Conservation (phyloP, 192 early-diverging fungal species). For the Gaertneriomyces sp. region DNA sequence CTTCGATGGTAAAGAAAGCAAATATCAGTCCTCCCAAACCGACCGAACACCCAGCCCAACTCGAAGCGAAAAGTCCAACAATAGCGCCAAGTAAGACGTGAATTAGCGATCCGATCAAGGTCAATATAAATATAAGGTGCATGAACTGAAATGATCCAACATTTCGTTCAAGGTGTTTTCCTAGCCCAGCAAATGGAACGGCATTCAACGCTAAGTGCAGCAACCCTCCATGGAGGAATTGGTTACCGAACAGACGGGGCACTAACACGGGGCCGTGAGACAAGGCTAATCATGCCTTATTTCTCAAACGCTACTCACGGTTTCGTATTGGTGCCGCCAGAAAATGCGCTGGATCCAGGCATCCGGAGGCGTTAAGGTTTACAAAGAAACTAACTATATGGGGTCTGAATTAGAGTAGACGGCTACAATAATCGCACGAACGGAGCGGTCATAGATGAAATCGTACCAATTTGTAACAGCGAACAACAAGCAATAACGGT, state of each 20-base stretch:
- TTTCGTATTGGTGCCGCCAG: too few species aligned
- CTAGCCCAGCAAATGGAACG: slow-evolving; percentile 13
- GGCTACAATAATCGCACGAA: too few species aligned
- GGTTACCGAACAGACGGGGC: slow-evolving; percentile 10
- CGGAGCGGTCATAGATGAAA: too few species aligned
- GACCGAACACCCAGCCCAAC: background rate
- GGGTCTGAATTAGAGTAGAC: too few species aligned
- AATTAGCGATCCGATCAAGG: background rate
- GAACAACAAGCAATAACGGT: too few species aligned
- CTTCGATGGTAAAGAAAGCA: slow-evolving; percentile 17
- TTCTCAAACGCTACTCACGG: too few species aligned
- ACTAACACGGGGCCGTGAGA: slow-evolving; percentile 5
- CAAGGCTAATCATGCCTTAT: background rate
- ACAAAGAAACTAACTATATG: too few species aligned
- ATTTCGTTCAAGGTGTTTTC: background rate
- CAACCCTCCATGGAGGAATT: slow-evolving; percentile 10
- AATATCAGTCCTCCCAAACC: slow-evolving; percentile 17
- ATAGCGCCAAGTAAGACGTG: slow-evolving; percentile 7
- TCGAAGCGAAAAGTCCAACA: slow-evolving; percentile 5
- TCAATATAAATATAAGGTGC: slow-evolving; percentile 1
- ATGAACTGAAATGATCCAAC: slow-evolving; percentile 15
- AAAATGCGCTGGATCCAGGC: too few species aligned
- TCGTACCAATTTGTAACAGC: too few species aligned
- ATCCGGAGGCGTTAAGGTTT: too few species aligned
- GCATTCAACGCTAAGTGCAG: slow-evolving; percentile 8